Evolutionary conservation across 345 rosid genomes (phyloP).

Genomic region (Rhodamnia rubescens): DNA sequence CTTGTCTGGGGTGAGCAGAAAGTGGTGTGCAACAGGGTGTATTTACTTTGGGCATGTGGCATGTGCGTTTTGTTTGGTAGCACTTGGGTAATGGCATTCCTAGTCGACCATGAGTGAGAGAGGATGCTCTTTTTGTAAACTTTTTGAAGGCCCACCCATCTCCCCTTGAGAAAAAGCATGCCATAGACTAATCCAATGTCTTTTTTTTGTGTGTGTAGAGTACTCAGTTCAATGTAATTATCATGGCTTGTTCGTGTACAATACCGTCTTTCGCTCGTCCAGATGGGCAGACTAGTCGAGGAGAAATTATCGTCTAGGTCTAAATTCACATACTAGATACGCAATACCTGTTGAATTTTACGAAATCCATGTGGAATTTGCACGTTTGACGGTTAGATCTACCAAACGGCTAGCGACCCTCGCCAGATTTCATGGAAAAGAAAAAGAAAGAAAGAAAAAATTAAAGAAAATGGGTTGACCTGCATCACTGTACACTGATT

Average conservation of each 20-base stretch:
- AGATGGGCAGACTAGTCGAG: neutral
- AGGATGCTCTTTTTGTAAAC: neutral
- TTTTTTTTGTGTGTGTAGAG: neutral
- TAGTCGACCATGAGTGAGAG: constrained; percentile 18
- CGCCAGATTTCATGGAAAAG: no score
- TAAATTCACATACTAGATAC: no score
- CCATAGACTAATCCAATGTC: neutral
- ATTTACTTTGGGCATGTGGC: constrained; percentile 4
- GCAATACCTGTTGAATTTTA: no score
- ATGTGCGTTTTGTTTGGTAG: constrained; percentile 41
- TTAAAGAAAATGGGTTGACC: no score
- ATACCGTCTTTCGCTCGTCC: neutral
- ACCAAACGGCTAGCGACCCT: no score
- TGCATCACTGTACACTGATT: no score
- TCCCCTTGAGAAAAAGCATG: neutral
- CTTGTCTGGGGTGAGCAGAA: neutral
- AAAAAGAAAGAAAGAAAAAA: no score
- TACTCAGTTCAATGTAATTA: neutral
- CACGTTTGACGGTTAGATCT: neutral
- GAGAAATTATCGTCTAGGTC: rapidly evolving
- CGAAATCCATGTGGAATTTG: no score
- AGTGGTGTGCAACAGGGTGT: constrained; percentile 6
- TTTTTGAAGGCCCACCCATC: neutral
- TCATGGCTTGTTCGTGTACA: neutral
- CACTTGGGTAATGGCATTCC: constrained; percentile 23